These are phyloP conservation scores for Austroboletus olivaceoglutinosus DNA, from an alignment of 1,284 basidiomycete genomes.

Conservation along the genomic window DNA sequence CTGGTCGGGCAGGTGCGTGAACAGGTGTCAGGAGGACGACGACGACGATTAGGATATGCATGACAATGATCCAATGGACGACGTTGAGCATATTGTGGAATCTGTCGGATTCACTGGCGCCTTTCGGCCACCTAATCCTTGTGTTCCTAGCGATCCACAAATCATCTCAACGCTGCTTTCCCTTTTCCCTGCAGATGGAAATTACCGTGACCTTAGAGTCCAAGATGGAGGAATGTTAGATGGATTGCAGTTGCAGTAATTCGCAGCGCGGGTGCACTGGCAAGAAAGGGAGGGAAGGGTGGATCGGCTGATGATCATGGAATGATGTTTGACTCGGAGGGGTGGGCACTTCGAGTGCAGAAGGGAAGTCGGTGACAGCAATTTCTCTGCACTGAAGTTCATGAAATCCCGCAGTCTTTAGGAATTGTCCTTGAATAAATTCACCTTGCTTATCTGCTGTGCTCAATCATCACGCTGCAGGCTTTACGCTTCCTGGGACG, in stretches of 20 bases:
- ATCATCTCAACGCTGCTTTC: slow-evolving; percentile 69
- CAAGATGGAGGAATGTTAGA: slow-evolving; percentile 61
- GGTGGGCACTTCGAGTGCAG: slow-evolving; percentile 66
- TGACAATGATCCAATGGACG: slow-evolving; percentile 32
- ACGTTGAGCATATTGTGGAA: slow-evolving; percentile 43
- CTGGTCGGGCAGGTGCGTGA: slow-evolving; percentile 53
- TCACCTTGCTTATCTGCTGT: slow-evolving; percentile 54
- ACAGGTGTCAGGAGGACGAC: too few relatives aligned
- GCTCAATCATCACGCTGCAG: slow-evolving; percentile 72
- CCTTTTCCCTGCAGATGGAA: slow-evolving; percentile 60
- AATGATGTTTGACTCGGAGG: slow-evolving; percentile 54
- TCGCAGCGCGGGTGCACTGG: slow-evolving; percentile 54
- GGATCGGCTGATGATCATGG: slow-evolving; percentile 40
- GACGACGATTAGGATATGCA: slow-evolving; percentile 19
- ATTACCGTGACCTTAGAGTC: slow-evolving; percentile 64
- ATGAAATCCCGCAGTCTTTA: slow-evolving; percentile 87
- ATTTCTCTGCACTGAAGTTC: slow-evolving; percentile 85
- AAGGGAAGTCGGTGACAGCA: slow-evolving; percentile 50
- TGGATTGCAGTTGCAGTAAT: slow-evolving; percentile 65
- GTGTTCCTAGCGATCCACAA: slow-evolving; percentile 78
- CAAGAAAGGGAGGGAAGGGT: slow-evolving; percentile 48
- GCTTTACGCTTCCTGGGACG: slow-evolving; percentile 85
- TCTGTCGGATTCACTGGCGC: slow-evolving; percentile 62
- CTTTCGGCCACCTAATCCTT: slow-evolving; percentile 81
- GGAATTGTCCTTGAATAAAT: slow-evolving; percentile 91